A percentile compares a stretch with the other conserved stretches of the same genome.
Evolutionary conservation across 1,284 basidiomycete species (phyloP).

Genomic region (Phellopilus nigrolimitatus): DNA sequence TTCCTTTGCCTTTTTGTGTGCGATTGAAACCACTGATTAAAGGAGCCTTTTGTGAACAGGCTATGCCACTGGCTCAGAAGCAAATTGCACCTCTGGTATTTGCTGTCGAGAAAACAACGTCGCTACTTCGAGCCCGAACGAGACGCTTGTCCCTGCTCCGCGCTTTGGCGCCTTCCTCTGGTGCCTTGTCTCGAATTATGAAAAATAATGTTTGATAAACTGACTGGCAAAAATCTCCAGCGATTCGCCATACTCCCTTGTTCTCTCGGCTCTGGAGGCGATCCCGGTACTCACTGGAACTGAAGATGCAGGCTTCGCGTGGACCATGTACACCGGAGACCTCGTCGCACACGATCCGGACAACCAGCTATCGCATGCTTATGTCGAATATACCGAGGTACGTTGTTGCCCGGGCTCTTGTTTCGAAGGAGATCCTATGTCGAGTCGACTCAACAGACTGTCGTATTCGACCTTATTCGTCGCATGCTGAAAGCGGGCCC

Average conservation of each 20-base stretch:
- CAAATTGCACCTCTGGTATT: conserved; percentile 63
- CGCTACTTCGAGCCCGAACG: conserved; percentile 47
- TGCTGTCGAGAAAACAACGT: conserved; percentile 63
- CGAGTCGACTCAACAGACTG: conserved; percentile 36
- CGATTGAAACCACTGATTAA: not conserved
- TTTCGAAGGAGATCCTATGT: too few species aligned
- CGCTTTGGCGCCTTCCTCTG: conserved; percentile 62
- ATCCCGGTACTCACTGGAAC: conserved; percentile 68
- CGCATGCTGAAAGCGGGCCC: conserved; percentile 56
- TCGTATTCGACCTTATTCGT: conserved; percentile 63
- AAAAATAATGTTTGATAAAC: not conserved
- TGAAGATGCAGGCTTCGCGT: conserved; percentile 54
- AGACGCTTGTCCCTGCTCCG: conserved; percentile 52
- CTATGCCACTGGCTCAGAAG: conserved; percentile 69
- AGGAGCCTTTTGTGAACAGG: conserved; percentile 32
- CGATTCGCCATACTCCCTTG: conserved; percentile 68
- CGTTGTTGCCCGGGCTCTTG: too few species aligned
- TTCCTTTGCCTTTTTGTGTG: not conserved
- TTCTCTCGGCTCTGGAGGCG: conserved; percentile 55
- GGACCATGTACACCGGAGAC: conserved; percentile 73
- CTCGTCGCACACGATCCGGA: conserved; percentile 68
- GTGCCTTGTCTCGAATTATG: conserved; percentile 35
- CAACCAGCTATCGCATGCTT: conserved; percentile 47
- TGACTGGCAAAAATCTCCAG: conserved; percentile 31
- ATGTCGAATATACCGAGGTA: conserved; percentile 10